Evolutionary conservation across 192 early-diverging fungal species (phyloP).

Genomic region (Phlyctochytrium arcticum): DNA sequence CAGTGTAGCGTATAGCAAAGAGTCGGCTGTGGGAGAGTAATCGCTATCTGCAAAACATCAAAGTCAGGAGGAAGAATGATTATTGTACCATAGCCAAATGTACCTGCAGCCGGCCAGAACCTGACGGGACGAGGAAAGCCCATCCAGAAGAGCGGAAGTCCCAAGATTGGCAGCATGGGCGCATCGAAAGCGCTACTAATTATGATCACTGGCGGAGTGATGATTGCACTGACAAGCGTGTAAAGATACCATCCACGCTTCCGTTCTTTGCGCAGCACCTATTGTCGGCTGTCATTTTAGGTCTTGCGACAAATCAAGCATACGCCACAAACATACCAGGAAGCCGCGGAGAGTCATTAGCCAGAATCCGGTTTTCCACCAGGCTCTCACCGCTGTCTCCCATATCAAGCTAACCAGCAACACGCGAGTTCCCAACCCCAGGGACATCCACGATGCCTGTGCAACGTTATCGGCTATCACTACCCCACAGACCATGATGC

Average conservation of each 20-base stretch:
- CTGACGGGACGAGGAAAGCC: slow-evolving; percentile 36
- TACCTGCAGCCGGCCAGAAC: slow-evolving; percentile 37
- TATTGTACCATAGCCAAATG: neutral
- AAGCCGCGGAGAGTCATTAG: slow-evolving; percentile 6
- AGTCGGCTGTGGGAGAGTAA: slow-evolving; percentile 27
- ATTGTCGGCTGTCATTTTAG: too few relatives aligned
- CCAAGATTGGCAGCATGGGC: slow-evolving; percentile 34
- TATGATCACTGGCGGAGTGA: slow-evolving; percentile 21
- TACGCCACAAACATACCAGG: slow-evolving; percentile 2
- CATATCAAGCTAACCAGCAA: neutral
- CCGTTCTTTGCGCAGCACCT: slow-evolving; percentile 20
- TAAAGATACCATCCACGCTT: slow-evolving; percentile 12
- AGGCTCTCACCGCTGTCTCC: slow-evolving; percentile 4
- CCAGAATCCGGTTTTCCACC: slow-evolving; percentile 10
- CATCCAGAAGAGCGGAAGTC: slow-evolving; percentile 38
- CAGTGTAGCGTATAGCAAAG: slow-evolving; percentile 29
- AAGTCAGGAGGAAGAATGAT: neutral
- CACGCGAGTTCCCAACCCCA: slow-evolving; percentile 11
- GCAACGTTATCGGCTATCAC: neutral
- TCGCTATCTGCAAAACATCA: slow-evolving; percentile 24
- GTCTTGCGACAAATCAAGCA: neutral
- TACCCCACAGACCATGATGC: neutral
- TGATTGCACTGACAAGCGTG: slow-evolving; percentile 7
- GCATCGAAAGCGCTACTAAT: slow-evolving; percentile 27
- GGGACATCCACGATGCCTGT: neutral